phyloP scores from a whole-genome alignment of 345 rosid genomes.

The Brassica rapa region DNA sequence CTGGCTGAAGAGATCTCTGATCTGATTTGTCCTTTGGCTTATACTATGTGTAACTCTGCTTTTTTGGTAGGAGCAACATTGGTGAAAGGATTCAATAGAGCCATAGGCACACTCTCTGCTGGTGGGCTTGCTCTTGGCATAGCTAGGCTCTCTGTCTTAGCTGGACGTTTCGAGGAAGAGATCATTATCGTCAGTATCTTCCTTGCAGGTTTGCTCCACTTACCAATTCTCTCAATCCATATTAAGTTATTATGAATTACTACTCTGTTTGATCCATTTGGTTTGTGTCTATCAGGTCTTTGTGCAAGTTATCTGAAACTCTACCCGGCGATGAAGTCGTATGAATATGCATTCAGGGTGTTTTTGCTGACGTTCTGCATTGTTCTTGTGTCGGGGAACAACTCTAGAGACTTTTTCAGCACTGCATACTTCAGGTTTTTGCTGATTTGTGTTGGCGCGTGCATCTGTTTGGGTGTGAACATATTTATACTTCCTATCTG shows the following conservation, averaged over 20 bases:
- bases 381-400: neutral
- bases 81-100: conserved; percentile 84
- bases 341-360: neutral
- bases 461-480: conserved; percentile 59
- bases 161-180: conserved; percentile 59
- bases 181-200: conserved; percentile 64
- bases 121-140: conserved; percentile 83
- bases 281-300: neutral
- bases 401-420: neutral
- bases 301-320: neutral
- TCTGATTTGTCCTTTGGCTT: neutral
- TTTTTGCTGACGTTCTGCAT: neutral
- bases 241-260: neutral
- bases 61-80: conserved; percentile 72
- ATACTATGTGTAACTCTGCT: neutral
- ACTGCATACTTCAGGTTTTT: neutral
- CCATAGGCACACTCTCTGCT: conserved; percentile 81
- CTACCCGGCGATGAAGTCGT: neutral
- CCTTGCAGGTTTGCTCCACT: conserved; percentile 58
- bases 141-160: conserved; percentile 55
- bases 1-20: neutral
- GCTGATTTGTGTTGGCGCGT: conserved; percentile 51
- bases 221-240: conserved; percentile 6
- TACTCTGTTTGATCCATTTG: neutral
- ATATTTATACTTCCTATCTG: conserved; percentile 75